Percentiles rank a stretch among this genome's conserved stretches.
phyloP scores from a whole-genome alignment of 176 grass and related monocot species.

The Bolboschoenus planiculmis region DNA sequence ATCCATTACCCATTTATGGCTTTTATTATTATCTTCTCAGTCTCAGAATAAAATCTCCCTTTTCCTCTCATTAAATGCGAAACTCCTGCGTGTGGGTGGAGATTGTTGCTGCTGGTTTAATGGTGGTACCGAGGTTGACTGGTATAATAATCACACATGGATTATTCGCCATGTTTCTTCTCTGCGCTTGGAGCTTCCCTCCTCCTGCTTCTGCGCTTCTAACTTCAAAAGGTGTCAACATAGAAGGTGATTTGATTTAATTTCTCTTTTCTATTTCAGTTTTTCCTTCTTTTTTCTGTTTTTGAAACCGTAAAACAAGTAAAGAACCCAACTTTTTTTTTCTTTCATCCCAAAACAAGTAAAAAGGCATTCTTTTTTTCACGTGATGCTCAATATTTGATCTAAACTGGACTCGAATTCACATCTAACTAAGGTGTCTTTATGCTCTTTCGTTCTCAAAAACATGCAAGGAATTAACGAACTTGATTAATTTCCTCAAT shows the following conservation, averaged over 20 bases:
- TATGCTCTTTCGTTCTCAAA: background rate
- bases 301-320: background rate
- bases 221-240: constrained; percentile 88
- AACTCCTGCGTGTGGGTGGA: constrained; percentile 11
- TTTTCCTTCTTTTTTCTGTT: background rate
- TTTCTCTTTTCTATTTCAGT: constrained; percentile 11
- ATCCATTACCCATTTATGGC: constrained; percentile 28
- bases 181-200: constrained; percentile 33
- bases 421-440: background rate
- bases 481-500: background rate
- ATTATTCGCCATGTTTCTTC: constrained; percentile 20
- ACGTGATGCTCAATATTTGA: background rate
- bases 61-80: constrained; percentile 10
- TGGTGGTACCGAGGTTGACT: constrained; percentile 13
- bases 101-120: constrained; percentile 21
- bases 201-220: constrained; percentile 38
- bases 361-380: background rate
- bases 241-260: constrained; percentile 47
- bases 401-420: background rate
- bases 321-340: background rate
- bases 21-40: constrained; percentile 10
- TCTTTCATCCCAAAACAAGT: constrained; percentile 9
- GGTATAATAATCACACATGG: constrained; percentile 6
- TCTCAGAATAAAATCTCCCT: background rate
- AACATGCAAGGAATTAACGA: background rate